Conservation (phyloP, 129 eudicot genomes). For the Flaveria robusta region DNA sequence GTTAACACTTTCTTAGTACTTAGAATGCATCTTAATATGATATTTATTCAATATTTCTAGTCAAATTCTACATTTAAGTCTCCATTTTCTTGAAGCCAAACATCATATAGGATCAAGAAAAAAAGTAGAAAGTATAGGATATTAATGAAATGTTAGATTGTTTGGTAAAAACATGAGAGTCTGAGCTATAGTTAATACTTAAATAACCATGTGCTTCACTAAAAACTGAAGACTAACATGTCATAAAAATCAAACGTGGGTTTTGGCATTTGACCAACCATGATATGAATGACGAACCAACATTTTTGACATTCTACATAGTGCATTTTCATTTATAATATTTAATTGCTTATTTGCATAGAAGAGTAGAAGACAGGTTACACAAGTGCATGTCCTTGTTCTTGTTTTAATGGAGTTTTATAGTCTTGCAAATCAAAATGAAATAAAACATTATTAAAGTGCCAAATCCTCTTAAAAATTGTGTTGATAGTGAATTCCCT, state of each 20-base stretch:
- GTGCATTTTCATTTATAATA: neutral
- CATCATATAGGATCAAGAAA: neutral
- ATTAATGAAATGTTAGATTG: neutral
- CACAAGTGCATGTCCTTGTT: neutral
- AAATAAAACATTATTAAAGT: neutral
- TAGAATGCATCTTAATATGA: conserved; percentile 15
- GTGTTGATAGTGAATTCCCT: neutral
- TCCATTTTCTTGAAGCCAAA: neutral
- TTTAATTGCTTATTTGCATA: neutral
- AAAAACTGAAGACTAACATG: neutral
- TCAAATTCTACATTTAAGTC: neutral
- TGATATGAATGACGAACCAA: neutral
- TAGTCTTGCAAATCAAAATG: neutral
- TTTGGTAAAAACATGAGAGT: neutral
- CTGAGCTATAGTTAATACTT: neutral
- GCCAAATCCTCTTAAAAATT: neutral
- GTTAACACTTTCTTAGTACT: conserved; percentile 1
- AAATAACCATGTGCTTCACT: neutral
- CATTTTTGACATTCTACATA: neutral
- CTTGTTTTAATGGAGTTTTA: neutral
- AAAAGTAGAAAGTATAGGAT: neutral
- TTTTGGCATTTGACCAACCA: neutral
- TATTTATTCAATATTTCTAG: conserved; percentile 5
- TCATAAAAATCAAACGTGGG: neutral
- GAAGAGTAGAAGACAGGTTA: neutral